Base-by-base conservation (phyloP, 179 eudicot genomes). In the Monotropa hypopitys region DNA sequence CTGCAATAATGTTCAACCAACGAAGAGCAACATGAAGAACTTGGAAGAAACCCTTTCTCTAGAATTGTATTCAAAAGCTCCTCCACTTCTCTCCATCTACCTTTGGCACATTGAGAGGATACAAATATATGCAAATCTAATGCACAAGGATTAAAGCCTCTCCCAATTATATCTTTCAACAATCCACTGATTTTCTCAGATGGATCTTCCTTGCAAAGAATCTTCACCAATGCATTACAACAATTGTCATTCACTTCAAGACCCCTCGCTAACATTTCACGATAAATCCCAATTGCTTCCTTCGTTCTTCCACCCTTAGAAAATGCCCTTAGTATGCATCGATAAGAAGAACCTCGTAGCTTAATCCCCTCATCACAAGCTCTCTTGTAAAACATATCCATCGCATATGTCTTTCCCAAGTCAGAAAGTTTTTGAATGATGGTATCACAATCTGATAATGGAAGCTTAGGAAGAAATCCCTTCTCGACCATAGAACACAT, bases 381-480 rank as follows among this genome's bases (percentile, higher is more conserved):
- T 83, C 84, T 82, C 78, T 73, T 76, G 75, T 84, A 86, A 74
- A 94, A 77, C 83, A 84, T 81, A 23, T 85, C 85, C 54, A 88
- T 90, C 0, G 92, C 98, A 86, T 84, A 86, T 1, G 88, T 79
- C 75, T 83, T 92, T 7, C 86, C 91, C 78, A 86, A 30, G 57
- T 88, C 91, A 82, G 88, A 86, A 66, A 92, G 85, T 85, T 85
- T 90, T 80, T 77, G 86, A 33, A 94, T 84, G 56, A 88, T 70
- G 62, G 43, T 75, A 88, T 90, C 87, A 83, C 78, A 89, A 30
- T 81, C 90, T 9, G 75, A 46, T 20, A 72, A 51, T 33, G 77
- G 40, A 73, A 59, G 43, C 51, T 76, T 79, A 0, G 84, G 80
- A 54, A 91, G 67, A 83, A 86, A 84, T 5, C 83, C 85, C 79